Conservation (phyloP, 306 rosid genomes). For the Mimosa pudica region DNA sequence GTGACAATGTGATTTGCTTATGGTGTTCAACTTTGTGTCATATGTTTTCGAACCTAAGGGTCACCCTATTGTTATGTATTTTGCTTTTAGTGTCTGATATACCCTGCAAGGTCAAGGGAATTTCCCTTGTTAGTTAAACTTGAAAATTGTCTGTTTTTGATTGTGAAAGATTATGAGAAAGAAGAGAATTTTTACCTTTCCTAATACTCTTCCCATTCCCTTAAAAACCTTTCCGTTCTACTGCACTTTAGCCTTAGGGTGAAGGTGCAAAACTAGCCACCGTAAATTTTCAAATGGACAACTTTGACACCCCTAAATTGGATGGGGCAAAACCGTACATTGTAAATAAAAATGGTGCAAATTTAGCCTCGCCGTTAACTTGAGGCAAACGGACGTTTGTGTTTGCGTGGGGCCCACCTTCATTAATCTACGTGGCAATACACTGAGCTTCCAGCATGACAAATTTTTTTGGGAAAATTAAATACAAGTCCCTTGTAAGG, state of each 20-base stretch:
- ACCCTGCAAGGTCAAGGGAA: slow-evolving; percentile 8
- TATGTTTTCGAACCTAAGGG: slow-evolving; percentile 27
- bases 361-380: no score
- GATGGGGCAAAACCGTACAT: no score
- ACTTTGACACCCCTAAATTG: no score
- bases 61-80: slow-evolving; percentile 21
- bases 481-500: no score
- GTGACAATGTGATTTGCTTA: slow-evolving; percentile 19
- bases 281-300: no score
- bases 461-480: no score
- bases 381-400: no score
- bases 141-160: slow-evolving; percentile 27
- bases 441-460: no score
- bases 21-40: slow-evolving; percentile 10
- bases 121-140: slow-evolving; percentile 19
- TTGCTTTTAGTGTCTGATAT: slow-evolving; percentile 22
- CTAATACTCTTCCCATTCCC: not conserved
- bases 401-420: no score
- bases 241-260: not conserved
- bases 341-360: no score
- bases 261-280: no score
- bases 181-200: not conserved
- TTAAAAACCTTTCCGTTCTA: not conserved
- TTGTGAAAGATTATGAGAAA: not conserved
- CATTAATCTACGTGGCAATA: no score